Evolutionary conservation across 108 stramenopile species (phyloP).

Genomic region (Thalassiosira profunda): DNA sequence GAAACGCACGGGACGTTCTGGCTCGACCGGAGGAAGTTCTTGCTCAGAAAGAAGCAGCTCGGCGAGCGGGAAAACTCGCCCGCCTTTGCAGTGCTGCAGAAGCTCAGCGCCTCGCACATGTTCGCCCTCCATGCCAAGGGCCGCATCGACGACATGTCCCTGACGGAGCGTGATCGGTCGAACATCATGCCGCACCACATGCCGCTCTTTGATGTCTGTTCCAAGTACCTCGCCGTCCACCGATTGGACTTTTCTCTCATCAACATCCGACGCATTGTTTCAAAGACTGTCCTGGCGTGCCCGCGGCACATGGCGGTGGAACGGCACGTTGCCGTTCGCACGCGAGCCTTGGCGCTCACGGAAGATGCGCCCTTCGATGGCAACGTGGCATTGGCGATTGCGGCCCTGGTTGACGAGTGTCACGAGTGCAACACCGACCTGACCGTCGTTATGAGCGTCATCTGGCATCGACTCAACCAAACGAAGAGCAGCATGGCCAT

Average conservation of each 20-base stretch:
- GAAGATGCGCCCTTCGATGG: slow-evolving; percentile 78
- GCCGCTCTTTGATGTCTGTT: slow-evolving; percentile 73
- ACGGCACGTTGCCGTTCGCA: slow-evolving; percentile 55
- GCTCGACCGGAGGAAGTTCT: slow-evolving; percentile 72
- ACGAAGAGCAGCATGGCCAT: slow-evolving; percentile 69
- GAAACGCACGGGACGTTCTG: slow-evolving; percentile 49
- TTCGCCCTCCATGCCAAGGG: slow-evolving; percentile 76
- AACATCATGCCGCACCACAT: slow-evolving; percentile 62
- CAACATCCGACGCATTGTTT: slow-evolving; percentile 68
- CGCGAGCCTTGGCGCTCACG: slow-evolving; percentile 76
- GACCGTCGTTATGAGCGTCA: slow-evolving; percentile 82
- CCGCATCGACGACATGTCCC: slow-evolving; percentile 74
- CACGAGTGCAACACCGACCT: slow-evolving; percentile 72
- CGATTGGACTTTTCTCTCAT: slow-evolving; percentile 68
- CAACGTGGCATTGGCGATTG: slow-evolving; percentile 60
- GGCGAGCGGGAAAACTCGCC: slow-evolving; percentile 77
- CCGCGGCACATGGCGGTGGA: slow-evolving; percentile 55
- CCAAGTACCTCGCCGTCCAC: slow-evolving; percentile 65
- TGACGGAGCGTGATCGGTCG: slow-evolving; percentile 34
- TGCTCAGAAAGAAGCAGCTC: slow-evolving; percentile 71
- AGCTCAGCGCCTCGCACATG: slow-evolving; percentile 81
- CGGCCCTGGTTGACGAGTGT: slow-evolving; percentile 70
- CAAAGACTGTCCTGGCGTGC: slow-evolving; percentile 67
- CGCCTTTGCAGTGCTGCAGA: slow-evolving; percentile 71
- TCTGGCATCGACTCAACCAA: slow-evolving; percentile 87